Conservation (phyloP, 208 protist species). For the Naegleria gruberi region DNA sequence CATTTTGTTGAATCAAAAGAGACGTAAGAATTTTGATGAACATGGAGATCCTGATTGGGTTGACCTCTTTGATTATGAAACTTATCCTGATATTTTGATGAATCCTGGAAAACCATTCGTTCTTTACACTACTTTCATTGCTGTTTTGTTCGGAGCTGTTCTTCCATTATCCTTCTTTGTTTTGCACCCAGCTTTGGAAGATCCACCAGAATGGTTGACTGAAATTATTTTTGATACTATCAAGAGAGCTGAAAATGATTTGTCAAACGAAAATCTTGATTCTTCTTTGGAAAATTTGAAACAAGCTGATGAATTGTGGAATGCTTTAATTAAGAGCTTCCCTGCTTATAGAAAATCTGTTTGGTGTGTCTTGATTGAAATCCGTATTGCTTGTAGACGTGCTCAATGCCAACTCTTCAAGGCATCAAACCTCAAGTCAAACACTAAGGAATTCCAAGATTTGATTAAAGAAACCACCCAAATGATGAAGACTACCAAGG, state of each 20-base stretch:
- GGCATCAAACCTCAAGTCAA: too few species aligned
- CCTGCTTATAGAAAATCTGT: not conserved
- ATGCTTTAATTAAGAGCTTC: not conserved
- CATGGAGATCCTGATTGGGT: not conserved
- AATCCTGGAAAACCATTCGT: not conserved
- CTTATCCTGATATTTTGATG: not conserved
- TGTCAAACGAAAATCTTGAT: not conserved
- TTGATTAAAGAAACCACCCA: too few species aligned
- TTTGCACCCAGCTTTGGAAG: not conserved
- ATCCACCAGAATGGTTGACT: not conserved
- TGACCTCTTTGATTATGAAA: not conserved
- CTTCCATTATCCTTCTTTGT: not conserved
- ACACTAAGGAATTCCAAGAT: too few species aligned
- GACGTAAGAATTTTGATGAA: not conserved
- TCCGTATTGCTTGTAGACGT: not conserved
- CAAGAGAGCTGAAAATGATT: not conserved
- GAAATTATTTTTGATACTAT: not conserved
- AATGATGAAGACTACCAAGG: too few species aligned
- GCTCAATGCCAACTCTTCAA: too few species aligned
- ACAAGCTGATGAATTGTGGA: not conserved
- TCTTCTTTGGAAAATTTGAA: too few species aligned
- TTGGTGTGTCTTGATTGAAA: not conserved
- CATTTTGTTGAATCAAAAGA: not conserved
- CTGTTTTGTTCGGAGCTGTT: not conserved
- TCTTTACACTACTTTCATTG: not conserved